These are phyloP conservation scores for Besnoitia besnoiti DNA, from an alignment of 169 alveolate species.

Conservation along the genomic window DNA sequence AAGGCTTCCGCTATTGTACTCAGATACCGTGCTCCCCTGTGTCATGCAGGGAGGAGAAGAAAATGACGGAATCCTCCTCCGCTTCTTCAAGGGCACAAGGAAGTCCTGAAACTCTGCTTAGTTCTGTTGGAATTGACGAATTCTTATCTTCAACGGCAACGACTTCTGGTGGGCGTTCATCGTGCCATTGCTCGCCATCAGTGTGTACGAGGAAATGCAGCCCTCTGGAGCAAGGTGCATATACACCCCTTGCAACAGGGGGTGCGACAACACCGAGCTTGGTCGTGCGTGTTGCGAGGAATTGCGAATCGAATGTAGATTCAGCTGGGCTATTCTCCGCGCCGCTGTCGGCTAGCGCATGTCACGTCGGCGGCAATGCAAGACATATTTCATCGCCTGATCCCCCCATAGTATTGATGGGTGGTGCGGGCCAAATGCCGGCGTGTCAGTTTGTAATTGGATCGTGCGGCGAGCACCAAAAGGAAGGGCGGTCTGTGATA, in stretches of 20 bases:
- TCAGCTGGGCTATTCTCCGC: too few relatives aligned
- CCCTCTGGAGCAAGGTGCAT: background rate
- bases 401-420: too few relatives aligned
- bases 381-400: too few relatives aligned
- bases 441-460: too few relatives aligned
- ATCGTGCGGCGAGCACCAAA: too few relatives aligned
- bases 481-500: too few relatives aligned
- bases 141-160: background rate
- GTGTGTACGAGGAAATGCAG: background rate
- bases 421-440: too few relatives aligned
- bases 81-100: background rate
- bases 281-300: background rate
- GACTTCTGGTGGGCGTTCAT: background rate
- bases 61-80: background rate
- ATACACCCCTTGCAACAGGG: background rate
- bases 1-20: background rate
- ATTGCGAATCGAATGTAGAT: too few relatives aligned
- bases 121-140: background rate
- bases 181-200: background rate
- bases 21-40: background rate
- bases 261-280: background rate
- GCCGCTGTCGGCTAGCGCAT: too few relatives aligned
- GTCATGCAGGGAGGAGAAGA: background rate
- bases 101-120: background rate
- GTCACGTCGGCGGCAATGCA: too few relatives aligned